Percentiles rank a stretch among this genome's conserved stretches.
Conservation (phyloP, 2,329 filamentous ascomycete genomes). For the Periconia digitata region DNA sequence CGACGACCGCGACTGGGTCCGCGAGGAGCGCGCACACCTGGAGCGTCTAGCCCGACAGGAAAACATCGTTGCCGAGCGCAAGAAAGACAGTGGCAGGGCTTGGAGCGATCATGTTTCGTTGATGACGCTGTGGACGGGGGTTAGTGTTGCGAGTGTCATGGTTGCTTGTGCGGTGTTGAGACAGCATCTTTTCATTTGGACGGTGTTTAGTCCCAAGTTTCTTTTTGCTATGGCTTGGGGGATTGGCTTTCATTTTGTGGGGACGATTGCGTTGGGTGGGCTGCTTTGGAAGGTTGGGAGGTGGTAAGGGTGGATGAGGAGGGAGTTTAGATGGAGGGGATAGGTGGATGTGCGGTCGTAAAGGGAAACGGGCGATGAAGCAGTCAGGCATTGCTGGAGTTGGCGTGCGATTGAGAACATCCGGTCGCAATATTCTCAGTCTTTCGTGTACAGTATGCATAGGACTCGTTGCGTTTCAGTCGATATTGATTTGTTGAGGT, state of each 20-base stretch:
- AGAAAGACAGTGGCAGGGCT: conserved; percentile 4
- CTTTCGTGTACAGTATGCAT: too few relatives aligned
- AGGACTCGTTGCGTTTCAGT: too few relatives aligned
- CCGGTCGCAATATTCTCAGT: too few relatives aligned
- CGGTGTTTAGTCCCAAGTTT: conserved; percentile 96
- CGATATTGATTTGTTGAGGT: too few relatives aligned
- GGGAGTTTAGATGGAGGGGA: not conserved
- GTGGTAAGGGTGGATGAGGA: conserved; percentile 20
- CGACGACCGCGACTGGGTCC: conserved; percentile 31
- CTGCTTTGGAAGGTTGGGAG: conserved; percentile 35
- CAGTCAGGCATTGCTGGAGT: too few relatives aligned
- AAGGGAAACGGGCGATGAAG: too few relatives aligned
- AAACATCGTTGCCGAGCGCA: conserved; percentile 10
- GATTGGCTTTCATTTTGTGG: conserved; percentile 72
- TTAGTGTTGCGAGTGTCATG: conserved; percentile 75
- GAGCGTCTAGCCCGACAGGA: conserved; percentile 21
- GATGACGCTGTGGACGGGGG: conserved; percentile 70
- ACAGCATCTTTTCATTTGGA: conserved; percentile 97
- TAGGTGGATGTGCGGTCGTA: not conserved
- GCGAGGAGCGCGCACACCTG: conserved; percentile 29
- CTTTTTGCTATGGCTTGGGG: conserved; percentile 90
- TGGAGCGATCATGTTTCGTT: conserved; percentile 58
- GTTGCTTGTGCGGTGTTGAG: conserved; percentile 79
- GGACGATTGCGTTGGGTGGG: conserved; percentile 35
- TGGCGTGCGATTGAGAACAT: too few relatives aligned